These are phyloP conservation scores for Somion occarium DNA, from an alignment of 1,284 basidiomycete species.

Conservation along the genomic window DNA sequence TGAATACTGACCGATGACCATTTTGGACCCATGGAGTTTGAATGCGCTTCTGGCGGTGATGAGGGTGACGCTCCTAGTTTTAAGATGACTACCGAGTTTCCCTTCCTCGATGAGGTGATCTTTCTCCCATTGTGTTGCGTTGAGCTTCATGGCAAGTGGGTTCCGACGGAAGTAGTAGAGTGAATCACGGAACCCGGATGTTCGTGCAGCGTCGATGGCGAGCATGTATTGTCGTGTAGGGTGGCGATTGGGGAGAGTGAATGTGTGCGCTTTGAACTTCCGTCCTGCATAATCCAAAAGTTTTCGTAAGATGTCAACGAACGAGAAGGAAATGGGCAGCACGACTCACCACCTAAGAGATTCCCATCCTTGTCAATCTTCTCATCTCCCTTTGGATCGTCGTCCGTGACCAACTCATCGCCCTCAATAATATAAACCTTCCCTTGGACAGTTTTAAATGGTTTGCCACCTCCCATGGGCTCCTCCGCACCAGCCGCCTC, in stretches of 20 bases:
- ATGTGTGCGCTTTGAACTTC: slow-evolving; percentile 85
- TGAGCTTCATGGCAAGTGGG: slow-evolving; percentile 84
- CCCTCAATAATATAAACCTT: slow-evolving; percentile 76
- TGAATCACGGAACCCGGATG: slow-evolving; percentile 94
- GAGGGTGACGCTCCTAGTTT: slow-evolving; percentile 89
- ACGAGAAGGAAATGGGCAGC: background rate
- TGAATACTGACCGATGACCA: slow-evolving; percentile 67
- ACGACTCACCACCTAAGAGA: slow-evolving; percentile 74
- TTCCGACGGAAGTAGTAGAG: slow-evolving; percentile 95
- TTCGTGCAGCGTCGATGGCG: slow-evolving; percentile 94
- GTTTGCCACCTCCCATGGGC: slow-evolving; percentile 55
- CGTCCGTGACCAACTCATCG: slow-evolving; percentile 83
- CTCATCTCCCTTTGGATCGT: slow-evolving; percentile 84
- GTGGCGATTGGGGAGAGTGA: slow-evolving; percentile 77
- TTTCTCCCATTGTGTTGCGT: slow-evolving; percentile 84
- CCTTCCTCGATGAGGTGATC: slow-evolving; percentile 87
- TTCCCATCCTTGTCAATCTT: slow-evolving; percentile 89
- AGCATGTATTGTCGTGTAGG: slow-evolving; percentile 89
- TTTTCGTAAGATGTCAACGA: too few species aligned
- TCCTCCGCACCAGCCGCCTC: slow-evolving; percentile 30
- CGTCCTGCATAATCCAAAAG: slow-evolving; percentile 53
- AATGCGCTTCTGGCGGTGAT: slow-evolving; percentile 91
- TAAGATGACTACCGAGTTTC: slow-evolving; percentile 83
- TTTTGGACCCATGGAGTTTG: slow-evolving; percentile 91
- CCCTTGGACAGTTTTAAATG: slow-evolving; percentile 72